Evolutionary conservation across 139 green algal species (phyloP).

Genomic region (Haematococcus sp.): DNA sequence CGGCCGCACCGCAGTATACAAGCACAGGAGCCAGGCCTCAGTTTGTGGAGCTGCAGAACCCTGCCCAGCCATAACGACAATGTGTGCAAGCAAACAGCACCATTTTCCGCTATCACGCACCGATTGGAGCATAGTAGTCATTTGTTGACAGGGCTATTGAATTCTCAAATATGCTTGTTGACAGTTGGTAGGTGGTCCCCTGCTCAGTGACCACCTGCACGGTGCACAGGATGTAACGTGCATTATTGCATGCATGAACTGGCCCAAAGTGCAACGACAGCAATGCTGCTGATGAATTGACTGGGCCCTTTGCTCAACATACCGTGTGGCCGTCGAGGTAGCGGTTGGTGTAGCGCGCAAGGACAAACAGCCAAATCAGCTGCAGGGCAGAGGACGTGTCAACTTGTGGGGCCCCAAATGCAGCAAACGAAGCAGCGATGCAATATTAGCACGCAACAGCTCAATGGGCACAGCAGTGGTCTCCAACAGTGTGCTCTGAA

Average conservation of each 20-base stretch:
- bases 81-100: too few species aligned
- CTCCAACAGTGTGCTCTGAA: too few species aligned
- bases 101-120: neutral
- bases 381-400: too few species aligned
- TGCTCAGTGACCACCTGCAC: neutral
- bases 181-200: neutral
- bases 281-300: neutral
- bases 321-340: neutral
- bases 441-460: too few species aligned
- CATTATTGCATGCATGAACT: too few species aligned
- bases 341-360: constrained; percentile 4
- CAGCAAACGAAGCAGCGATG: too few species aligned
- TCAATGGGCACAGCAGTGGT: too few species aligned
- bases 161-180: neutral
- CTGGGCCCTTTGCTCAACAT: neutral
- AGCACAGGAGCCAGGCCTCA: neutral
- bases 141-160: neutral
- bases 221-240: too few species aligned
- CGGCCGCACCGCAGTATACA: neutral
- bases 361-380: neutral
- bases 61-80: neutral
- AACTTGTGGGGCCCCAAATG: too few species aligned
- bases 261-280: too few species aligned
- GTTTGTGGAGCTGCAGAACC: neutral
- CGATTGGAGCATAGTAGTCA: constrained; percentile 3